Evolutionary conservation across 495 filamentous ascomycete genomes (phyloP).

Genomic region (Aspergillus biplanus): DNA sequence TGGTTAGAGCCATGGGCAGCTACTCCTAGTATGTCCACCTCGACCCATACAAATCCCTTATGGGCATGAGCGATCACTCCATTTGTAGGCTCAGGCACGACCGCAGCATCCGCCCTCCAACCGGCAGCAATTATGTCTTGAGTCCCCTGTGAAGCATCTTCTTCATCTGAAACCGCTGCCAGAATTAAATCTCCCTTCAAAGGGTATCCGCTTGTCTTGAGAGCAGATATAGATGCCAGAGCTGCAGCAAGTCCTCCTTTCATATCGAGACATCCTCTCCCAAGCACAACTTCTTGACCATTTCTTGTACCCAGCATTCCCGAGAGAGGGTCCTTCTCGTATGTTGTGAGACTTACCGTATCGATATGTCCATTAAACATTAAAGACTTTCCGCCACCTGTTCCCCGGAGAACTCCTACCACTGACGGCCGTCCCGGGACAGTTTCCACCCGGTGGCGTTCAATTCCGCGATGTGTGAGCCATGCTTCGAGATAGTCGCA

Average conservation of each 20-base stretch:
- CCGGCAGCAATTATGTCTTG: constrained; percentile 49
- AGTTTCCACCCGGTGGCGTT: constrained; percentile 48
- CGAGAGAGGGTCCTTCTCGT: constrained; percentile 45
- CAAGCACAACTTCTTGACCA: constrained; percentile 41
- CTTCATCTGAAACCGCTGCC: constrained; percentile 53
- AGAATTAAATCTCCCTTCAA: constrained; percentile 49
- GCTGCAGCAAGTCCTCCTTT: constrained; percentile 50
- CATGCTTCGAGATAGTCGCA: constrained; percentile 46
- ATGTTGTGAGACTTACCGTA: constrained; percentile 48
- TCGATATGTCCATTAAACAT: constrained; percentile 57
- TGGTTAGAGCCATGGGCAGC: constrained; percentile 52
- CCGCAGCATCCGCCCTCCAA: constrained; percentile 50
- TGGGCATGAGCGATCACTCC: constrained; percentile 41
- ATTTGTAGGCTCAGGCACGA: constrained; percentile 47
- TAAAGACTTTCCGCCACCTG: constrained; percentile 46
- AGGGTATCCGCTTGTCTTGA: constrained; percentile 29
- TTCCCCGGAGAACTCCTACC: constrained; percentile 47
- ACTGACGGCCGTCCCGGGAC: constrained; percentile 47
- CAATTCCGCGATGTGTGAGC: constrained; percentile 51
- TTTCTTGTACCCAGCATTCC: constrained; percentile 37
- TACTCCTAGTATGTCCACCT: constrained; percentile 47
- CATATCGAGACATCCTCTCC: constrained; percentile 52
- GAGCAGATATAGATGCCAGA: constrained; percentile 36
- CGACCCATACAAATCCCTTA: constrained; percentile 54
- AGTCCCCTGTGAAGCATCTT: constrained; percentile 49